Evolutionary conservation across 2,329 filamentous ascomycete genomes (phyloP), one percentile per base, ranked within the genome.

Genomic region (Epichloe hybrida): DNA sequence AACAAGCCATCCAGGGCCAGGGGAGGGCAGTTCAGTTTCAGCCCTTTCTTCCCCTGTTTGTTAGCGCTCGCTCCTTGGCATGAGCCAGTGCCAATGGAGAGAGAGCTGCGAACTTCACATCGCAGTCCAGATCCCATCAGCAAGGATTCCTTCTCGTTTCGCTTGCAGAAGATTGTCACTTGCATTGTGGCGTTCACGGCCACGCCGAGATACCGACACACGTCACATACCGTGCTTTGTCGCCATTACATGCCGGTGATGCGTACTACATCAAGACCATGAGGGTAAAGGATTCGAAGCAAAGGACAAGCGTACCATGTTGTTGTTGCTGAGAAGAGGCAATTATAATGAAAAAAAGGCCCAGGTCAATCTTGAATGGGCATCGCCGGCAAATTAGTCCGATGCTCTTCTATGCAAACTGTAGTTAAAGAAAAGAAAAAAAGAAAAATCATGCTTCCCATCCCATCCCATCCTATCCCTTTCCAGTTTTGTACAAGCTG

Each of bases 201-300:
- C 49, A 31, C 8, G 27, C 7, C 27, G 27, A 3, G 27, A 31
- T 31, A 31, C 27, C 27, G 27, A 8, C 27, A 31, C 27, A 55
- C 0, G 66, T 90, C 36, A 73, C 7, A 8, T 8, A 8, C 7
- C 73, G 77, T 40, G 88, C 88, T 50, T 61, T 86, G 49, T 72
- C 81, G 0, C 86, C 86, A 0, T 57, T 91, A 4, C 88, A 86
- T 62, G 83, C 81, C 23, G 76, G 80, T 5, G 81, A 88, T 59
- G 66, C 71, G 21, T 76, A 88, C 56, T 54, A 72, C 61, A 72
- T 88, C n/a, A 67, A 21, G 20, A 21, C 20, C 20, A 21, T 21
- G 20, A 21, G 20, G 20, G 20, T 59, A 2, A 42, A 62, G 27
- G 67, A 66, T 61, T 61, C 66, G 51, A 54, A 68, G 56, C 56